Evolutionary conservation across 164 flowering plant genomes (phyloP).

Genomic region (Berberis thunbergii): DNA sequence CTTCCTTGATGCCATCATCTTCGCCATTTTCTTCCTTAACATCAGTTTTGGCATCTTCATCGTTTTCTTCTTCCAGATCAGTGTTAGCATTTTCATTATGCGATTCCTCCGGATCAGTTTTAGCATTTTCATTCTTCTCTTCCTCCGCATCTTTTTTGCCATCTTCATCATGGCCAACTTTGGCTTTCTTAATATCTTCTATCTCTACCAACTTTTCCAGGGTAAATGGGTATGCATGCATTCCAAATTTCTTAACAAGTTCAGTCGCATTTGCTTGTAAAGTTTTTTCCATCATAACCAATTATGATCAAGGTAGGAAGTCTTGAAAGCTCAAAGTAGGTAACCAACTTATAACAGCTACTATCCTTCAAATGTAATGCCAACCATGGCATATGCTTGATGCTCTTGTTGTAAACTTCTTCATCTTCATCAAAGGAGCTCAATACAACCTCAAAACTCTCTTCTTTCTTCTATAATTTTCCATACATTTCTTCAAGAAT

Average conservation of each 20-base stretch:
- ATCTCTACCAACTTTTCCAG: conserved; percentile 22
- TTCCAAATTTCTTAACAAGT: conserved; percentile 26
- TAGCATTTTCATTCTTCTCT: conserved; percentile 4
- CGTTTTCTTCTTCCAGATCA: conserved; percentile 1
- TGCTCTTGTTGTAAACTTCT: conserved; percentile 8
- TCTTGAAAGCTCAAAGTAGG: conserved; percentile 12
- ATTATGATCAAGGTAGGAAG: conserved; percentile 18
- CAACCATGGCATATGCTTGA: conserved; percentile 18
- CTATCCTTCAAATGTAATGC: conserved; percentile 20
- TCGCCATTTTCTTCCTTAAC: conserved; percentile 4
- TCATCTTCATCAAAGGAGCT: conserved; percentile 12
- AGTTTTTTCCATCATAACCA: conserved; percentile 24
- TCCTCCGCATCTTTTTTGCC: neutral
- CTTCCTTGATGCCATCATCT: neutral
- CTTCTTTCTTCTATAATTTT: conserved; percentile 22
- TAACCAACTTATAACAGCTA: conserved; percentile 4
- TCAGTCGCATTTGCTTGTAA: conserved; percentile 14
- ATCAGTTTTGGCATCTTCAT: neutral
- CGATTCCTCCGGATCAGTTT: too few relatives aligned
- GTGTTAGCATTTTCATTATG: too few relatives aligned
- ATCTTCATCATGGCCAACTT: neutral
- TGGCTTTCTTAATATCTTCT: conserved; percentile 22
- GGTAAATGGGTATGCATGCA: conserved; percentile 28
- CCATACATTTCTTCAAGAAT: conserved; percentile 16
- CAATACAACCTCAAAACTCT: conserved; percentile 21